Evolutionary conservation across 1,284 basidiomycete species (phyloP).

Genomic region (Heterobasidion parviporum): DNA sequence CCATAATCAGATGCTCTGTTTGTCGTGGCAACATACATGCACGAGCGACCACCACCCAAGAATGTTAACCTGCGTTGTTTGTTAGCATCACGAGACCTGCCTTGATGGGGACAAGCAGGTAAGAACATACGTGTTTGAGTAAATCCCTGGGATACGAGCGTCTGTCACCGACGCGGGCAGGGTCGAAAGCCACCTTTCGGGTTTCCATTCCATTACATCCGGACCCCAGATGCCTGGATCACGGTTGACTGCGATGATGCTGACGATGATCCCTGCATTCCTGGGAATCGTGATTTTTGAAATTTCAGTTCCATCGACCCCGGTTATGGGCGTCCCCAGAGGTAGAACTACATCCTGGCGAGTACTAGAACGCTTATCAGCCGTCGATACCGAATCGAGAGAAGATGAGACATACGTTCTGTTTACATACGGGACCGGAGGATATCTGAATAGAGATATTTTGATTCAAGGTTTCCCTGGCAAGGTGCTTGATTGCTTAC

Average conservation of each 20-base stretch:
- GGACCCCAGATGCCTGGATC: slow-evolving; percentile 1
- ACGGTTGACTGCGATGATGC: background rate
- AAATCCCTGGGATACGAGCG: slow-evolving; percentile 1
- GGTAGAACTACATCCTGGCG: slow-evolving; percentile 1
- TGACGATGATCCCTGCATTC: background rate
- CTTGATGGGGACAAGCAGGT: background rate
- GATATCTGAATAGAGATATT: background rate
- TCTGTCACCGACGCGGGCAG: background rate
- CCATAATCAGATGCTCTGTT: background rate
- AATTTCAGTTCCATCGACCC: background rate
- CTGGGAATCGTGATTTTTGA: background rate
- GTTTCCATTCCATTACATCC: slow-evolving; percentile 1
- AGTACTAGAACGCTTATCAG: background rate
- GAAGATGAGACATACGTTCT: background rate
- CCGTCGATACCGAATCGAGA: background rate
- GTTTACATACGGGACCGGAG: background rate
- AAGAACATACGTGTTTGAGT: background rate
- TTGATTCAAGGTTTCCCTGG: background rate
- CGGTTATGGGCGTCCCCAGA: background rate
- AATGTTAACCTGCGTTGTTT: background rate
- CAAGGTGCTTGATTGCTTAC: background rate
- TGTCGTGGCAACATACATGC: background rate
- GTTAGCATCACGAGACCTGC: background rate
- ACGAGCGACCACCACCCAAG: background rate
- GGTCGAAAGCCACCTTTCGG: slow-evolving; percentile 1